Evolutionary conservation across 306 rosid genomes (phyloP).

Genomic region (Myrica gale): DNA sequence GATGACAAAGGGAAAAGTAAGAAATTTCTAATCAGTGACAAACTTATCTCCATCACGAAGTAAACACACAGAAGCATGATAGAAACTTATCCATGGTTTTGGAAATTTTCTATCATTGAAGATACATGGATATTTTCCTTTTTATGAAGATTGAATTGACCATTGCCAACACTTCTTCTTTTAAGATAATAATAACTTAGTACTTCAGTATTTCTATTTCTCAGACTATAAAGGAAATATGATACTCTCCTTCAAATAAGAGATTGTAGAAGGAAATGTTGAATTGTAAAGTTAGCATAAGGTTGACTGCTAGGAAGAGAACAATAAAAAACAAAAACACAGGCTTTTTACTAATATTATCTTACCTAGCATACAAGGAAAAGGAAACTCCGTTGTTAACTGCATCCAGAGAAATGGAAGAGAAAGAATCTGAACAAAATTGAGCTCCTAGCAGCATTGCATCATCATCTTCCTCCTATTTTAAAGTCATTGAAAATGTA

Average conservation of each 20-base stretch:
- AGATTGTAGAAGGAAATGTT: neutral
- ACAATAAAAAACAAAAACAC: neutral
- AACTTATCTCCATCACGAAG: neutral
- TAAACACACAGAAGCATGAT: neutral
- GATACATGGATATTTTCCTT: neutral
- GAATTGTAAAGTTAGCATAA: neutral
- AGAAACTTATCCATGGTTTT: constrained; percentile 3
- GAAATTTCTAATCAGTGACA: neutral
- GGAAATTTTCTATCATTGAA: constrained; percentile 16
- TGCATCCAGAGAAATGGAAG: constrained; percentile 66
- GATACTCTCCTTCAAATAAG: neutral
- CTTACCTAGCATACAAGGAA: constrained; percentile 78
- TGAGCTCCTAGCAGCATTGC: constrained; percentile 86
- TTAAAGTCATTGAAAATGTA: constrained; percentile 17
- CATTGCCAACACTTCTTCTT: neutral
- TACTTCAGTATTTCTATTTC: neutral
- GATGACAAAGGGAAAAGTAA: constrained; percentile 21
- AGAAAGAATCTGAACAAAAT: constrained; percentile 79
- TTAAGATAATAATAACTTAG: neutral
- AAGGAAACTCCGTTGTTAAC: constrained; percentile 50
- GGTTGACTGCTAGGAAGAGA: too few relatives aligned
- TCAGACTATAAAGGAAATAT: neutral
- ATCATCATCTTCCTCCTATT: constrained; percentile 82
- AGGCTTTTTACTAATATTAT: constrained; percentile 7
- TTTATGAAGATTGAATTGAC: constrained; percentile 9